phyloP scores from a whole-genome alignment of 1,139 yeast genomes.

The Candida neerlandica region DNA sequence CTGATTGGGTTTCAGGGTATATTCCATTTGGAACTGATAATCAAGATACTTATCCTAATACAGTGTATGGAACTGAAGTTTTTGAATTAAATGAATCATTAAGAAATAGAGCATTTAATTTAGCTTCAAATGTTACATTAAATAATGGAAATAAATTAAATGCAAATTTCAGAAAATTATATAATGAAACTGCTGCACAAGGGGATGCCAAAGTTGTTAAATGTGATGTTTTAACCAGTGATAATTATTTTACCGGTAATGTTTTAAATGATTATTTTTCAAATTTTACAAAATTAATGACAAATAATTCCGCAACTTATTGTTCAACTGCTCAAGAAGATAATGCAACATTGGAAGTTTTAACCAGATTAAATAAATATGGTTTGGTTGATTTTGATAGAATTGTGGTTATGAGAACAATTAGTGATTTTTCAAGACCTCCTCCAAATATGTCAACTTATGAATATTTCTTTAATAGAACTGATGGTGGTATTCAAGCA shows the following conservation, averaged over 20 bases:
- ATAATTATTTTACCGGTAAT: slow-evolving; percentile 61
- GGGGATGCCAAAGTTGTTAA: slow-evolving; percentile 50
- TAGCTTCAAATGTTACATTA: slow-evolving; percentile 50
- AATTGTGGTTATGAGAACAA: slow-evolving; percentile 63
- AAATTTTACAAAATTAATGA: slow-evolving; percentile 49
- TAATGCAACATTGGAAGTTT: slow-evolving; percentile 64
- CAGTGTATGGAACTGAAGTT: slow-evolving; percentile 66
- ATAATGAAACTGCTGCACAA: slow-evolving; percentile 52
- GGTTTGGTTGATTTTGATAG: slow-evolving; percentile 61
- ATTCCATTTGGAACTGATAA: slow-evolving; percentile 56
- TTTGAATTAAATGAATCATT: slow-evolving; percentile 62
- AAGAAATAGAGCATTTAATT: slow-evolving; percentile 57
- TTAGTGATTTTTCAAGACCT: slow-evolving; percentile 63
- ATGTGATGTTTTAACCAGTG: slow-evolving; percentile 65
- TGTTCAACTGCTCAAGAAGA: slow-evolving; percentile 72
- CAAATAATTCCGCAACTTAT: slow-evolving; percentile 62
- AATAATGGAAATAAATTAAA: slow-evolving; percentile 49
- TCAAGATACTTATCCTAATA: slow-evolving; percentile 54
- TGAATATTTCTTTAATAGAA: slow-evolving; percentile 51
- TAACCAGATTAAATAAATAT: slow-evolving; percentile 54
- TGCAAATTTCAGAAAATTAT: slow-evolving; percentile 48
- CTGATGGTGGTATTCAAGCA: slow-evolving; percentile 55
- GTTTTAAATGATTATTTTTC: slow-evolving; percentile 53
- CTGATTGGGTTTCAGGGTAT: slow-evolving; percentile 65
- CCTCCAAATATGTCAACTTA: slow-evolving; percentile 52